Evolutionary conservation across 495 filamentous ascomycete genomes (phyloP), one percentile per base, ranked within the genome.

Genomic region (Cetradonia linearis): DNA sequence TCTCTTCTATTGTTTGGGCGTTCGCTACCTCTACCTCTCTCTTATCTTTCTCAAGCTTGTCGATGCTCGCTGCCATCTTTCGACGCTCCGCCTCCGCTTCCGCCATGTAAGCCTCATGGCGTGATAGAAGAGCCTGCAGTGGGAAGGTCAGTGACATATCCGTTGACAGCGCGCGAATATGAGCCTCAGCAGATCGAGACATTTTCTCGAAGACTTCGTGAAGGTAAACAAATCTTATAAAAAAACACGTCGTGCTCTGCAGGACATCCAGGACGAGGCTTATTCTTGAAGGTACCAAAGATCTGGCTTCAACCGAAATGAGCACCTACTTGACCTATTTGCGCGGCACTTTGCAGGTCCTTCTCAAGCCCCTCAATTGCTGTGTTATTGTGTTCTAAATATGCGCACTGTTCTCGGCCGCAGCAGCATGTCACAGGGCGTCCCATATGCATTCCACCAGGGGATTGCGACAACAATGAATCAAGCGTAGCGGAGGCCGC

Each of bases 41-140:
- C 69, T 91, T 94, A 63, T 95, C 86, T 54, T 71, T 73, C 72
- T 96, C 91, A 23, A 98, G 74, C 62, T 76, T 74, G 59, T 88
- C 85, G 65, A 96, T 88, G 47, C 77, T 86, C 40, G 76, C 72
- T 14, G 78, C 76, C 75, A 94, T 82, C 34, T 81, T 82, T 48
- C 72, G 71, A 18, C 93, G 84, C 67, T 95, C 88, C 56, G 83
- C 80, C 76, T 95, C 90, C 55, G 89, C 87, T 68, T 95, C 89
- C 23, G 83, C 85, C 77, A 96, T 88, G 70, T 95, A 96, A 42
- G 84, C 82, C 74, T 96, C 92, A 80, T 97, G 91, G 59, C 91
- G 87, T 55, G 86, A 83, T 20, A 98, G 82, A 40, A 98, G 76
- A 37, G 91, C 88, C 92, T 96, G 85, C 56, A 89, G 73, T 44